These are phyloP conservation scores for Phytophthora pluvialis DNA, from an alignment of 352 stramenopile species.

Conservation along the genomic window DNA sequence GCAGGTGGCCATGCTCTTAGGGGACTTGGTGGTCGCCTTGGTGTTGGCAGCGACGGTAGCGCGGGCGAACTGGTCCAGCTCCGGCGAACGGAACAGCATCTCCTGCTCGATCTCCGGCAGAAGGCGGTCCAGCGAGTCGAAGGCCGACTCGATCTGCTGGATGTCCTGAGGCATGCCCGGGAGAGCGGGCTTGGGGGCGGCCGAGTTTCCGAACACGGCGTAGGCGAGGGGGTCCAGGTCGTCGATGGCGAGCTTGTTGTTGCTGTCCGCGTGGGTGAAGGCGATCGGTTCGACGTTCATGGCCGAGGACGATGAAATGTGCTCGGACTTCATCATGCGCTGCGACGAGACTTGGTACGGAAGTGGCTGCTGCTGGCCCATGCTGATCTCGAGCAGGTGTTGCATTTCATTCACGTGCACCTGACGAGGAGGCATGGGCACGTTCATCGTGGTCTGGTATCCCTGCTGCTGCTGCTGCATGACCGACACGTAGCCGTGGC, in stretches of 20 bases:
- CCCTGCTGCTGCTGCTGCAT: constrained; percentile 49
- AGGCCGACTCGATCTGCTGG: constrained; percentile 74
- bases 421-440: constrained; percentile 41
- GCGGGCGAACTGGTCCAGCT: constrained; percentile 47
- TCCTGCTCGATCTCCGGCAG: constrained; percentile 73
- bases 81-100: constrained; percentile 55
- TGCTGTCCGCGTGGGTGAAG: constrained; percentile 43
- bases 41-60: constrained; percentile 36
- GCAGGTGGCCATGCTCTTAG: constrained; percentile 68
- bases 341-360: constrained; percentile 29
- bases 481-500: constrained; percentile 61
- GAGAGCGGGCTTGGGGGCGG: constrained; percentile 14
- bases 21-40: constrained; percentile 46
- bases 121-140: constrained; percentile 78
- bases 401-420: constrained; percentile 63
- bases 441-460: constrained; percentile 45
- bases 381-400: constrained; percentile 63
- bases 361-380: constrained; percentile 63
- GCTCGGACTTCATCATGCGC: constrained; percentile 38
- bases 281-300: constrained; percentile 76
- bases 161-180: constrained; percentile 51
- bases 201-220: constrained; percentile 52
- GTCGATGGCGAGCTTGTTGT: constrained; percentile 50
- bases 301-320: constrained; percentile 24
- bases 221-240: constrained; percentile 75